These are phyloP conservation scores for Cercospora berteroae DNA, from an alignment of 2,329 filamentous ascomycete genomes.

Conservation along the genomic window DNA sequence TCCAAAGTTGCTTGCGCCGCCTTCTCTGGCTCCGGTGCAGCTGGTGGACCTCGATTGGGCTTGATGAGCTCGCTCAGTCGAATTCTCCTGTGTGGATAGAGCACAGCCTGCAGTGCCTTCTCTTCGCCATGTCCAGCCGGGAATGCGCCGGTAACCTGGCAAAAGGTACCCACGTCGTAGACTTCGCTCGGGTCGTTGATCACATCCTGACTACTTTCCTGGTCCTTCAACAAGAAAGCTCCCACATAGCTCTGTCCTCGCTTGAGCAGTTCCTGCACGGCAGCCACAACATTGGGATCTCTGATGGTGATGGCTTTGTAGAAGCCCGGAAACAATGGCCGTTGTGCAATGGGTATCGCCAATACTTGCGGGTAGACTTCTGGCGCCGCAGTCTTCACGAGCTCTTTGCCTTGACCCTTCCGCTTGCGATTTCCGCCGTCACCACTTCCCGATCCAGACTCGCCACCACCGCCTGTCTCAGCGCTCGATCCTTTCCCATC, in stretches of 20 bases:
- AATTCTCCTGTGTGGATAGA: constrained; percentile 94
- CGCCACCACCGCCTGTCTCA: constrained; percentile 51
- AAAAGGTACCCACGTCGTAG: constrained; percentile 94
- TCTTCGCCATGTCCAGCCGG: constrained; percentile 79
- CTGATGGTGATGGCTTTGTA: constrained; percentile 98
- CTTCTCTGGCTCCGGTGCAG: constrained; percentile 52
- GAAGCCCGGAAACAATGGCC: constrained; percentile 93
- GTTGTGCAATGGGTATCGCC: constrained; percentile 91
- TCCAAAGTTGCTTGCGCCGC: constrained; percentile 52
- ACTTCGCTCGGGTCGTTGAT: constrained; percentile 90
- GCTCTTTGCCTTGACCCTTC: constrained; percentile 65
- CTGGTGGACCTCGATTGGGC: constrained; percentile 53
- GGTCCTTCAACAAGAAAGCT: constrained; percentile 95
- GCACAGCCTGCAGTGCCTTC: constrained; percentile 76
- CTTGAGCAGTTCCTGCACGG: constrained; percentile 95
- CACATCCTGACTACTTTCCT: constrained; percentile 87
- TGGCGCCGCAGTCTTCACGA: constrained; percentile 85
- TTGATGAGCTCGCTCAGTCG: constrained; percentile 81
- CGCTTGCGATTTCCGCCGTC: constrained; percentile 69
- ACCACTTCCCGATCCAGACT: constrained; percentile 36
- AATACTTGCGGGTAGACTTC: constrained; percentile 97
- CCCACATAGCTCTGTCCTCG: constrained; percentile 95
- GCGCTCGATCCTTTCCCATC: constrained; percentile 62
- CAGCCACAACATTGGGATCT: constrained; percentile 84
- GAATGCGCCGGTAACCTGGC: constrained; percentile 95